Conservation (phyloP, 1,139 yeast species). For the Debaryomyces sp. region DNA sequence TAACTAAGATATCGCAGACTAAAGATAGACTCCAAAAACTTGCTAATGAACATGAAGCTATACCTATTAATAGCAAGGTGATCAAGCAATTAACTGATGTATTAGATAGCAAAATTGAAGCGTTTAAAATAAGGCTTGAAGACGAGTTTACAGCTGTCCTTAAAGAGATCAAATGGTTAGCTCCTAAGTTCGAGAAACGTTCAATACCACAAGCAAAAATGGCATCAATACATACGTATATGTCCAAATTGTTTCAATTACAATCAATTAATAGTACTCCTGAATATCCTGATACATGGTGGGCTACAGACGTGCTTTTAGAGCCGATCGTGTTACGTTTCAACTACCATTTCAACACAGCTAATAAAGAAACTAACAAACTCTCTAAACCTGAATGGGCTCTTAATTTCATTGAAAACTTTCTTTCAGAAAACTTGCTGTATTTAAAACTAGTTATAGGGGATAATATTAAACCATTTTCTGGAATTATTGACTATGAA, state of each 20-base stretch:
- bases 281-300: conserved; percentile 48
- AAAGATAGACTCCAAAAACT: background rate
- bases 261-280: conserved; percentile 39
- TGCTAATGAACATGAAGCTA: background rate
- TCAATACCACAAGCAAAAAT: background rate
- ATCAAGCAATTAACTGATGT: background rate
- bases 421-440: conserved; percentile 46
- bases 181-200: conserved; percentile 7
- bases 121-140: background rate
- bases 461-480: conserved; percentile 23
- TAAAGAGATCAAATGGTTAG: conserved; percentile 21
- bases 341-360: conserved; percentile 69
- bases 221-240: conserved; percentile 2
- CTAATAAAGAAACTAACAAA: conserved; percentile 62
- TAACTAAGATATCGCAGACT: background rate
- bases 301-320: conserved; percentile 61
- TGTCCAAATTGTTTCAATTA: conserved; percentile 32
- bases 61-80: background rate
- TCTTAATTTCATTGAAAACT: conserved; percentile 55
- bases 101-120: conserved; percentile 1
- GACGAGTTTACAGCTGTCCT: background rate
- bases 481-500: conserved; percentile 45
- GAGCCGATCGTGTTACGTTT: conserved; percentile 64
- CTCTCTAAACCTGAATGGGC: conserved; percentile 83
- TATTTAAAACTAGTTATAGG: conserved; percentile 38